Base-by-base conservation (phyloP, 2,329 filamentous ascomycete species). In the Colletotrichum eleusines region DNA sequence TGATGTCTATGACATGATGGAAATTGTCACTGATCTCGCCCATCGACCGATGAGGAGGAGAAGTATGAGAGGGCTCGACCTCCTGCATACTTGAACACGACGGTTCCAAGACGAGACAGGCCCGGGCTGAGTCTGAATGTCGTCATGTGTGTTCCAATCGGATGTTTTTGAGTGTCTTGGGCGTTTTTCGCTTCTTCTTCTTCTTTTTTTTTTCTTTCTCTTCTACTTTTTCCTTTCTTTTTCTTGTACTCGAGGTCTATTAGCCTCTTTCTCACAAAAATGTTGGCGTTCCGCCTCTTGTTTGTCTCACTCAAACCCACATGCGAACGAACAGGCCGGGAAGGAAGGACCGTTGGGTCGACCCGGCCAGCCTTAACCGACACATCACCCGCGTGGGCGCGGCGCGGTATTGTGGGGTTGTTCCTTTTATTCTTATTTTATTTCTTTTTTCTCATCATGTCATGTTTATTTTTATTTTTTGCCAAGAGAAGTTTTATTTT, bases 61-160 rank as follows among this genome's bases (percentile, higher is more conserved):
- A 11, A 11, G 20, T 44, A 44, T 44, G 44, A 0, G 44, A 46
- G 44, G 51, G 20, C 20, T 38, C 20, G 51, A 35, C 31, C 31
- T 54, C 31, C 20, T 55, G 51, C 31, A 55, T 38, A 55, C 51
- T 35, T 23, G 31, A 20, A 35, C 51, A 14, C 28, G 31, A 6
- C 18, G 31, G 51, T 23, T 28, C 51, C 51, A 55, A 55, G 51
- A 38, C 51, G n/a, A 55, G 51, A 55, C 51, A 55, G 51, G 51
- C 31, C 31, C 11, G 18, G 11, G 8, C 18, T 20, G 31, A 53
- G 54, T n/a, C 2, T 6, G 38, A 33, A 58, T 58, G 33, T 26
- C 55, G 55, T 58, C 35, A 58, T 42, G 35, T 20, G n/a, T 20
- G 55, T 48, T 28, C 60, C 60, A 63, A 53, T 53, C 60, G 60